A percentile compares a stretch with the other conserved stretches of the same genome.
Conservation (phyloP, 495 filamentous ascomycete genomes). For the Podospora tetraspora region DNA sequence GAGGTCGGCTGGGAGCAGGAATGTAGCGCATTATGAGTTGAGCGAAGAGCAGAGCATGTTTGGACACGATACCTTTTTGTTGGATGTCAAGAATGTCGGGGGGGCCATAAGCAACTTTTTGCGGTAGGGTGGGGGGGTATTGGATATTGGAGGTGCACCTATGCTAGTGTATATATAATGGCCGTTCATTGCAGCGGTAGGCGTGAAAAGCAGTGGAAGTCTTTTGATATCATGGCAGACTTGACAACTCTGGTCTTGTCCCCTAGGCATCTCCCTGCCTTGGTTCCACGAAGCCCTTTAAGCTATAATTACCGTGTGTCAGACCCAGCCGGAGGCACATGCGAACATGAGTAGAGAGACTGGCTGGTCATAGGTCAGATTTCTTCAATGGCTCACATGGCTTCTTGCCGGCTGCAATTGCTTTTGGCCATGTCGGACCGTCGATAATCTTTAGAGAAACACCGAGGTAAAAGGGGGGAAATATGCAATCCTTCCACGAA, state of each 20-base stretch:
- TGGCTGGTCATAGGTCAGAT: too few species aligned
- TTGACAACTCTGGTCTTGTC: too few species aligned
- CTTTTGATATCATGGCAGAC: not conserved
- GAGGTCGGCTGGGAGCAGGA: conserved; percentile 65
- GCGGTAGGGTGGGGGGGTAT: conserved; percentile 30
- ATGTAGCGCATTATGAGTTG: conserved; percentile 80
- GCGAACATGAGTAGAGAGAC: too few species aligned
- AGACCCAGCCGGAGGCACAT: too few species aligned
- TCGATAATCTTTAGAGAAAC: too few species aligned
- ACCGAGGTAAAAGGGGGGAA: too few species aligned
- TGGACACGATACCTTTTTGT: conserved; percentile 92
- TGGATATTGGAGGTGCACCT: not conserved
- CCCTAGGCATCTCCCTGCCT: too few species aligned
- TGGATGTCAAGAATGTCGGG: conserved; percentile 89
- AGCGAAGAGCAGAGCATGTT: conserved; percentile 90
- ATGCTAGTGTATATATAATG: not conserved
- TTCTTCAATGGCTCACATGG: too few species aligned
- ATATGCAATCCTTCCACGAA: not conserved
- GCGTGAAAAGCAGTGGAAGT: not conserved
- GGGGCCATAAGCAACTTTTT: conserved; percentile 76
- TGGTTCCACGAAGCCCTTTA: too few species aligned
- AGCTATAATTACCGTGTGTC: too few species aligned
- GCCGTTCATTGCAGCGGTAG: not conserved
- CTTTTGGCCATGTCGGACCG: too few species aligned
- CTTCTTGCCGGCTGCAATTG: too few species aligned